Base-by-base conservation (phyloP, 768 basidiomycete species). In the Leccinum truebloodii region DNA sequence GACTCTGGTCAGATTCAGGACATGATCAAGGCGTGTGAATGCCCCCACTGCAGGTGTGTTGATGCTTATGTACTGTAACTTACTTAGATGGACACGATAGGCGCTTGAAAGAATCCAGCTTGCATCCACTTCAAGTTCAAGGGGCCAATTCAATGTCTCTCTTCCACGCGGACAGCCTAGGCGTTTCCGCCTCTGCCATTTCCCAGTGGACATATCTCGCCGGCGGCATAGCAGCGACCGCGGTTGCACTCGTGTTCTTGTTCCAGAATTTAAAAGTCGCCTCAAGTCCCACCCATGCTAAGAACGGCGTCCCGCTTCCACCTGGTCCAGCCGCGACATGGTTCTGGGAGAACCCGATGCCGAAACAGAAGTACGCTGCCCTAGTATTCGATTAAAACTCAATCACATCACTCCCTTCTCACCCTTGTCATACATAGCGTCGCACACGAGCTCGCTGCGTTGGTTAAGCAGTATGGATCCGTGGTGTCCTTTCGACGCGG, bases 401-500 rank as follows among this genome's bases (percentile, higher is more conserved):
- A 24, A 12, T 4, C 22, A 50, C 30, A 20, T 14, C 20, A 22
- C 14, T 5, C 20, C 52, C 10, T 28, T 28, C 1, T 28, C 5
- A 22, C 2, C 12, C 2, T 48, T 26, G 9, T 14, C 16, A 7
- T 22, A 13, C 16, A 7, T 24, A 70, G 66, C 3, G 32, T 60
- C 14, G 54, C 37, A 4, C 52, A 30, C 20, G 20, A 16, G 2
- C 81, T 84, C 51, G 78, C 84, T 41, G 75, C 80, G 59, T 81
- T 83, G 79, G 80, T 81, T 3, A 76, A 83, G 61, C 67, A 78
- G 59, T 85, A 86, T 61, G 86, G 86, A 0, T 83, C 86, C 0
- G 75, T 87, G 3, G 79, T 86, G 54, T 77, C 81, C 0, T 68
- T 87, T 2, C 76, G 81, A 4, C 79, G 81, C 61, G 85, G 86